Conservation (phyloP, 495 filamentous ascomycete species). For the Trichoderma erinaceum region DNA sequence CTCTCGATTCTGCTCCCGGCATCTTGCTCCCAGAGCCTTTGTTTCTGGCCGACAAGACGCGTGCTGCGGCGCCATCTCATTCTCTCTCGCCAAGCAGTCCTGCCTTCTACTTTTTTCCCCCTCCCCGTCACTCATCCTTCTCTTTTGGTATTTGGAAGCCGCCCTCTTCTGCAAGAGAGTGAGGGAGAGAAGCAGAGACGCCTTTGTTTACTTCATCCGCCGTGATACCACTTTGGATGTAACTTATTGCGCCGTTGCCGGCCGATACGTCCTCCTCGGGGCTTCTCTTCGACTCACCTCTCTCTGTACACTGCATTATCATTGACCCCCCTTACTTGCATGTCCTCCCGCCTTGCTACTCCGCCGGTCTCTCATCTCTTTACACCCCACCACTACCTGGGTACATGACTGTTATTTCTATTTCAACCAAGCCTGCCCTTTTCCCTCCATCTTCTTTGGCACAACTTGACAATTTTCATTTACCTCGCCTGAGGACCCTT, state of each 20-base stretch:
- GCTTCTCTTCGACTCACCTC: slow-evolving; percentile 17
- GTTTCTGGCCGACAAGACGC: slow-evolving; percentile 15
- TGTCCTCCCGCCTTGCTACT: slow-evolving; percentile 34
- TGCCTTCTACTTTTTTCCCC: not conserved
- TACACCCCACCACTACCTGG: slow-evolving; percentile 20
- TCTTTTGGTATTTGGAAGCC: not conserved
- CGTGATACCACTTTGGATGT: slow-evolving; percentile 18
- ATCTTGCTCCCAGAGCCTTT: slow-evolving; percentile 15
- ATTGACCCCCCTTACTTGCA: slow-evolving; percentile 33
- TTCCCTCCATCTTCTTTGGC: slow-evolving; percentile 16
- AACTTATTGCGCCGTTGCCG: slow-evolving; percentile 16
- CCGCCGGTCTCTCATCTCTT: slow-evolving; percentile 25
- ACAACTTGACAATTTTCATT: slow-evolving; percentile 14
- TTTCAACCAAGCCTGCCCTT: slow-evolving; percentile 18
- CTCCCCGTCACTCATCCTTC: not conserved
- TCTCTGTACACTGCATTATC: slow-evolving; percentile 24
- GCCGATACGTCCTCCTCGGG: slow-evolving; percentile 2
- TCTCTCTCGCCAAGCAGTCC: not conserved
- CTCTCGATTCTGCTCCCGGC: slow-evolving; percentile 8
- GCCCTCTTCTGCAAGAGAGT: not conserved
- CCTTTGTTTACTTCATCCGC: slow-evolving; percentile 9
- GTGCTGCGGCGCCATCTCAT: not conserved
- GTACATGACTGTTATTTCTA: slow-evolving; percentile 18
- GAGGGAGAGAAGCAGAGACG: not conserved
- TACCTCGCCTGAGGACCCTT: slow-evolving; percentile 17